phyloP scores from a whole-genome alignment of 805 yeast species.

The Debaryomyces maramus region DNA sequence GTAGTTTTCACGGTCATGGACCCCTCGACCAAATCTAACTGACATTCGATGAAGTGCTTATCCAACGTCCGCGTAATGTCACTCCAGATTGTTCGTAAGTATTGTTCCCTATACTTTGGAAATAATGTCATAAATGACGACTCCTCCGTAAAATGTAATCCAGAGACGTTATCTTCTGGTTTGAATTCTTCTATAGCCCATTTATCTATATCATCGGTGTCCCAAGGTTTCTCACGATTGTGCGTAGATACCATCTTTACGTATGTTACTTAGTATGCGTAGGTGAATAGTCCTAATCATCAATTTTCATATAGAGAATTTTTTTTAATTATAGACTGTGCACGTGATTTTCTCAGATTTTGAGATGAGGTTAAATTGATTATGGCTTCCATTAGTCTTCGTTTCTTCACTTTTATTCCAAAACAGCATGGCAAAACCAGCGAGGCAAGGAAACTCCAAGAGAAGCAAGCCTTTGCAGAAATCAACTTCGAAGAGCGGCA shows the following conservation, averaged over 20 bases:
- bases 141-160: slow-evolving; percentile 91
- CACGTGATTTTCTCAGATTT: neutral
- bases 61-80: slow-evolving; percentile 84
- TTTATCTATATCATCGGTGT: slow-evolving; percentile 89
- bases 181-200: slow-evolving; percentile 89
- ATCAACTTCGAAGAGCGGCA: neutral
- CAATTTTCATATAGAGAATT: neutral
- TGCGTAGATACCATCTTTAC: slow-evolving; percentile 82
- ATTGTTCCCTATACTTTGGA: slow-evolving; percentile 94
- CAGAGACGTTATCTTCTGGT: slow-evolving; percentile 85
- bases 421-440: too few species aligned
- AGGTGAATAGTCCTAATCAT: neutral
- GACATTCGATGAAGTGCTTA: slow-evolving; percentile 74
- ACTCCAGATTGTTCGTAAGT: slow-evolving; percentile 86
- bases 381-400: too few species aligned
- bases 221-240: slow-evolving; percentile 97
- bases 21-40: slow-evolving; percentile 89
- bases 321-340: neutral
- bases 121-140: slow-evolving; percentile 91
- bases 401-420: too few species aligned
- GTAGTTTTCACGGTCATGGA: slow-evolving; percentile 97
- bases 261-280: neutral
- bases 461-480: too few species aligned
- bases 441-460: too few species aligned
- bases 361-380: neutral